phyloP scores from a whole-genome alignment of 352 stramenopile genomes.

The Globisporangium takayamanum region DNA sequence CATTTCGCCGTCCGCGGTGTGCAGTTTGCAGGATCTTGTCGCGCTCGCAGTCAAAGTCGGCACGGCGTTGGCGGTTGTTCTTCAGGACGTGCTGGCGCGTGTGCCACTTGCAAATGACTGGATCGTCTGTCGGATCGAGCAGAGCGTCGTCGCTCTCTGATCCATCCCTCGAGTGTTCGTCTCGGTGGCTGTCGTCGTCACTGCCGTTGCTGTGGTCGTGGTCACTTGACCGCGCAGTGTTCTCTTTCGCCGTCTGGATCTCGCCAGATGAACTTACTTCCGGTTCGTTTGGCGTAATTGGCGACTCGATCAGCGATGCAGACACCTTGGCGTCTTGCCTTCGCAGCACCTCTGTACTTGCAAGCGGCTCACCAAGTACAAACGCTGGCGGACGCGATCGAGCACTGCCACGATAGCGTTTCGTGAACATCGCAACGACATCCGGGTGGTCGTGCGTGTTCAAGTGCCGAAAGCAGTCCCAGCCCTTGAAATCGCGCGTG shows the following conservation, averaged over 20 bases:
- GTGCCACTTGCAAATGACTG: constrained; percentile 27
- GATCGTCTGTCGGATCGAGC: constrained; percentile 9
- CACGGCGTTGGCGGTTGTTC: constrained; percentile 16
- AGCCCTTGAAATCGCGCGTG: constrained; percentile 39
- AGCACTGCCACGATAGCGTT: constrained; percentile 1
- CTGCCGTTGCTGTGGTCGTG: not conserved
- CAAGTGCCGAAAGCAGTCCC: constrained; percentile 34
- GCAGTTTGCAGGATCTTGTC: constrained; percentile 26
- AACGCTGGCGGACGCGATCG: constrained; percentile 6
- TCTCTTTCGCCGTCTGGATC: too few species aligned
- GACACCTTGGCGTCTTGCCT: not conserved
- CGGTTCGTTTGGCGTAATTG: not conserved
- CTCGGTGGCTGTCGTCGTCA: not conserved
- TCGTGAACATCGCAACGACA: constrained; percentile 27
- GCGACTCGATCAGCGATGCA: too few species aligned
- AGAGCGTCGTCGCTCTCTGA: not conserved
- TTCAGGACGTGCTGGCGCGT: constrained; percentile 31
- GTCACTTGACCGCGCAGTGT: not conserved
- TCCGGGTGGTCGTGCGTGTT: constrained; percentile 37
- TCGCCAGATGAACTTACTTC: not conserved
- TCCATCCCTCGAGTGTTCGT: not conserved
- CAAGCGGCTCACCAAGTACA: constrained; percentile 5
- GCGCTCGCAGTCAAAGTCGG: constrained; percentile 37
- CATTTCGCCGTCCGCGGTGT: constrained; percentile 38
- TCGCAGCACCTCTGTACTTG: not conserved